A percentile compares a stretch with the other conserved stretches of the same genome.
These are phyloP conservation scores for Ceratobasidium sp. DNA, from an alignment of 1,284 basidiomycete species.

Conservation along the genomic window DNA sequence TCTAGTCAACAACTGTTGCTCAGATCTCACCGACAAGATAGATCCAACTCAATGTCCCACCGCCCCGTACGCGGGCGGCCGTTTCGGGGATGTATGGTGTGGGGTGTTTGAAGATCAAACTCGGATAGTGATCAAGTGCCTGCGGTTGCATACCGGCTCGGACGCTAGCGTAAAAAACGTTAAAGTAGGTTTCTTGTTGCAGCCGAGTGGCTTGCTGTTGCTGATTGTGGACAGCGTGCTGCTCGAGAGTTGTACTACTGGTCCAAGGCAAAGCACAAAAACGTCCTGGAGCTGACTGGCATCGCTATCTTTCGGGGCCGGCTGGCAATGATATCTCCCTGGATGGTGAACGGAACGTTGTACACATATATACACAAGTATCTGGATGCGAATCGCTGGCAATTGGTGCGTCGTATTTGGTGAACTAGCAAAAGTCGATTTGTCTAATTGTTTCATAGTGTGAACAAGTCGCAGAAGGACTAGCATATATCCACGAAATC, in stretches of 20 bases:
- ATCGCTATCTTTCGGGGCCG: background rate
- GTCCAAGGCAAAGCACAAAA: slow-evolving; percentile 17
- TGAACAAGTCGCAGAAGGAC: background rate
- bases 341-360: slow-evolving; percentile 14
- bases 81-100: slow-evolving; percentile 21
- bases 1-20: background rate
- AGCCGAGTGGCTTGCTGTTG: too few relatives aligned
- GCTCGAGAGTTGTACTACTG: slow-evolving; percentile 38
- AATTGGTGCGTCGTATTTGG: background rate
- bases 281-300: slow-evolving; percentile 14
- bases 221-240: background rate
- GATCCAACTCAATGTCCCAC: background rate
- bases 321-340: slow-evolving; percentile 12
- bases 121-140: slow-evolving; percentile 11
- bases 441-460: background rate
- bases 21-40: background rate
- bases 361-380: background rate
- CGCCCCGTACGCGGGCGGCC: background rate
- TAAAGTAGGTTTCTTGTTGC: background rate
- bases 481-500: slow-evolving; percentile 7
- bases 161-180: background rate
- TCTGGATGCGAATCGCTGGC: background rate
- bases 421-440: background rate
- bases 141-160: slow-evolving; percentile 1
- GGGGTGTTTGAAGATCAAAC: background rate